Conservation (phyloP, 805 yeast species). For the Pichia occidentalis region DNA sequence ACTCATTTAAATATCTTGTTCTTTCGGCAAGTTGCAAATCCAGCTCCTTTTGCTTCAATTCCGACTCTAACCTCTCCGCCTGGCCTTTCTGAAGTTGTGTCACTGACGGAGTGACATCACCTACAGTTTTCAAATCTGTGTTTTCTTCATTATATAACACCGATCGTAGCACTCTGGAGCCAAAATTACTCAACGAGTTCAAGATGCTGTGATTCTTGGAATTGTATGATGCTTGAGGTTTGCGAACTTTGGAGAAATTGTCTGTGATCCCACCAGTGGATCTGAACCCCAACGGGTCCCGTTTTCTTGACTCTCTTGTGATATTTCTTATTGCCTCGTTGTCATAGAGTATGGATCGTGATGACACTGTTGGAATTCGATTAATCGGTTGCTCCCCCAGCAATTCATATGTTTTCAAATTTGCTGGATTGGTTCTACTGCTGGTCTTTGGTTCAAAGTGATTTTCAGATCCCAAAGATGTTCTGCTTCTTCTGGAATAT, state of each 20-base stretch:
- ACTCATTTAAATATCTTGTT: conserved; percentile 9
- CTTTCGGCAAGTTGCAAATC: conserved; percentile 8
- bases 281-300: conserved; percentile 6
- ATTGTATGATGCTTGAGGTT: conserved; percentile 5
- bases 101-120: too few species aligned
- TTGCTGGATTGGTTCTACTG: conserved; percentile 6
- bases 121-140: not conserved
- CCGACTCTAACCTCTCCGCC: not conserved
- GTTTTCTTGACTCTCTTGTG: conserved; percentile 12
- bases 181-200: conserved; percentile 25
- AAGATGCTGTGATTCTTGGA: conserved; percentile 19
- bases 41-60: conserved; percentile 2
- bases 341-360: conserved; percentile 13
- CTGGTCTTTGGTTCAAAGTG: not conserved
- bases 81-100: too few species aligned
- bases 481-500: conserved; percentile 6
- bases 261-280: not conserved
- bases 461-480: not conserved
- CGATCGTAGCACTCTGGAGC: conserved; percentile 24
- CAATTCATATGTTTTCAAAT: conserved; percentile 22
- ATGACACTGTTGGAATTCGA: conserved; percentile 12
- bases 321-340: conserved; percentile 18
- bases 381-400: conserved; percentile 27
- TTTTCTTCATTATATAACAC: conserved; percentile 25
- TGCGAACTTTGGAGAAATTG: conserved; percentile 1